These are phyloP conservation scores for Medicago lupulina DNA, from an alignment of 306 rosid genomes.

Conservation along the genomic window DNA sequence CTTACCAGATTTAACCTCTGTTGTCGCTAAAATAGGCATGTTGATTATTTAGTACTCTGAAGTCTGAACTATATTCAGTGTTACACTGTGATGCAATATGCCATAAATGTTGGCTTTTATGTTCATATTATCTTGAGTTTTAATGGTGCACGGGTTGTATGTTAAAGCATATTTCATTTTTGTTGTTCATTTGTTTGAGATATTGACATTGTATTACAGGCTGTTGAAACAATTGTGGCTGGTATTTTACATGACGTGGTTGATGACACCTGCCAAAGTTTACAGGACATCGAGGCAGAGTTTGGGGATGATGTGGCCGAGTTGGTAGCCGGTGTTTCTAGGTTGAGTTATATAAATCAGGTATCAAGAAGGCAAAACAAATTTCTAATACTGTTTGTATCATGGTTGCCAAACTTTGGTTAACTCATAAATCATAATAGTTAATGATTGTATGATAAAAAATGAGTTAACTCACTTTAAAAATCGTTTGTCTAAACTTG, in stretches of 20 bases:
- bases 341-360: conserved; percentile 93
- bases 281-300: conserved; percentile 69
- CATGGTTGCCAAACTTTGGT: conserved; percentile 10
- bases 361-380: conserved; percentile 48
- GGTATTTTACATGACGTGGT: conserved; percentile 96
- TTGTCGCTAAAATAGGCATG: conserved; percentile 18
- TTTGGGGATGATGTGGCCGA: conserved; percentile 86
- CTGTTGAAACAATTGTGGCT: conserved; percentile 90
- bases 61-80: conserved; percentile 11
- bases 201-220: conserved; percentile 59
- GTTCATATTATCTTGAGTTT: conserved; percentile 6
- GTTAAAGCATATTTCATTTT: conserved; percentile 26
- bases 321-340: conserved; percentile 93
- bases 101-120: conserved; percentile 13
- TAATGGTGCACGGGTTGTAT: conserved; percentile 5
- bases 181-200: conserved; percentile 35
- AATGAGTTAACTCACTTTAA: conserved; percentile 3
- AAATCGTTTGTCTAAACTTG: neutral
- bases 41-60: conserved; percentile 9
- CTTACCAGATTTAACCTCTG: neutral
- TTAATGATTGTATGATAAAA: neutral
- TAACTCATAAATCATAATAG: neutral
- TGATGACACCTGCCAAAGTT: conserved; percentile 81
- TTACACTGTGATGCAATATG: neutral
- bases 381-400: conserved; percentile 17